phyloP scores from a whole-genome alignment of 1,284 basidiomycete species.

The Cryptococcus jaspeensis region DNA sequence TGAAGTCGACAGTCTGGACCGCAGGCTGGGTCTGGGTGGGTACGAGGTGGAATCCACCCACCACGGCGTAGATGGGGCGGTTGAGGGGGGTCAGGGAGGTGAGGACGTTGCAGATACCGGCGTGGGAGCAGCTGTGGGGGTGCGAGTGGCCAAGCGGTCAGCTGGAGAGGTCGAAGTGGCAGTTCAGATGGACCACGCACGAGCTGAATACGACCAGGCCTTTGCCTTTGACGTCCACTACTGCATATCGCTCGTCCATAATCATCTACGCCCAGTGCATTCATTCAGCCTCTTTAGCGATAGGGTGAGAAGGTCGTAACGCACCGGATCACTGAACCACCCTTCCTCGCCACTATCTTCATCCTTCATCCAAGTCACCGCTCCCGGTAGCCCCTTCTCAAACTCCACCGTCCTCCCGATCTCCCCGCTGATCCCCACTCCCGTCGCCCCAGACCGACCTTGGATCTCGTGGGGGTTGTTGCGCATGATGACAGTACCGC shows the following conservation, averaged over 20 bases:
- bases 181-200: slow-evolving; percentile 52
- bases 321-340: slow-evolving; percentile 66
- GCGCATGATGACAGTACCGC: slow-evolving; percentile 61
- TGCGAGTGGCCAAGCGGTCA: not conserved
- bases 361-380: slow-evolving; percentile 62
- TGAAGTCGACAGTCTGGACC: slow-evolving; percentile 66
- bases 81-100: slow-evolving; percentile 59
- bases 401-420: slow-evolving; percentile 68
- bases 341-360: slow-evolving; percentile 25
- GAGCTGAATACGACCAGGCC: slow-evolving; percentile 78
- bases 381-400: slow-evolving; percentile 67
- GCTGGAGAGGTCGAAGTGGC: not conserved
- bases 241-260: slow-evolving; percentile 76
- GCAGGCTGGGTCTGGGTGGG: slow-evolving; percentile 63
- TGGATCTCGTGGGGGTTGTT: slow-evolving; percentile 63
- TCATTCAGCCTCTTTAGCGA: not conserved
- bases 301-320: slow-evolving; percentile 15
- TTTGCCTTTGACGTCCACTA: slow-evolving; percentile 71
- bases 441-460: slow-evolving; percentile 49
- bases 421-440: slow-evolving; percentile 72
- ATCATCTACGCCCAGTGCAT: slow-evolving; percentile 58
- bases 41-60: slow-evolving; percentile 77
- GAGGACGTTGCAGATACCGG: slow-evolving; percentile 77
- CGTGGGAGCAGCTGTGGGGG: slow-evolving; percentile 67
- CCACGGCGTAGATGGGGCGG: slow-evolving; percentile 74